A percentile compares a stretch with the other conserved stretches of the same genome.
These are phyloP conservation scores for Kodamaea nitidulidarum DNA, from an alignment of 805 yeast genomes.

Conservation along the genomic window DNA sequence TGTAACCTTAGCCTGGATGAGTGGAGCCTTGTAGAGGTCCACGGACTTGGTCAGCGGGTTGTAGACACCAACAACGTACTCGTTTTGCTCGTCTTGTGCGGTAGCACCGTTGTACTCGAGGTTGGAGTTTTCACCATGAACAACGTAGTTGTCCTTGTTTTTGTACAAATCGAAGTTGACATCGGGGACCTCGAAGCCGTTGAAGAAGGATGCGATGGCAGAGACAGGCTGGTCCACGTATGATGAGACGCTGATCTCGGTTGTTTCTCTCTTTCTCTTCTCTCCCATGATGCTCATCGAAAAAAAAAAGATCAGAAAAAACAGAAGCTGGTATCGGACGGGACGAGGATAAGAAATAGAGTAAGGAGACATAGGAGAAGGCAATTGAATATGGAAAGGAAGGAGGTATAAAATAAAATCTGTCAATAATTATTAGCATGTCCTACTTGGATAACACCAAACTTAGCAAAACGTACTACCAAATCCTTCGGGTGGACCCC, in stretches of 20 bases:
- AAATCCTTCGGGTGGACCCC: slow-evolving; percentile 49
- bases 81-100: slow-evolving; percentile 31
- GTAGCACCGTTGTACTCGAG: slow-evolving; percentile 68
- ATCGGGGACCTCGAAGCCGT: slow-evolving; percentile 65
- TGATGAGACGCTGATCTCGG: slow-evolving; percentile 37
- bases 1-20: slow-evolving; percentile 58
- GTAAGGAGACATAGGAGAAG: too few relatives aligned
- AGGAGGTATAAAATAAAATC: too few relatives aligned
- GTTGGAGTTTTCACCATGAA: slow-evolving; percentile 76
- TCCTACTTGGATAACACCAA: slow-evolving; percentile 5
- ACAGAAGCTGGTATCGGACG: too few relatives aligned
- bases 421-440: too few relatives aligned
- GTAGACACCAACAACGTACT: slow-evolving; percentile 72
- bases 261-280: slow-evolving; percentile 31
- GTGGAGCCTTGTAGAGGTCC: slow-evolving; percentile 60
- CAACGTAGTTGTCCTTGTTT: slow-evolving; percentile 37
- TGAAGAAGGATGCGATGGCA: slow-evolving; percentile 71
- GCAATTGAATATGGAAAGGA: too few relatives aligned
- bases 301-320: slow-evolving; percentile 2
- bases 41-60: slow-evolving; percentile 64
- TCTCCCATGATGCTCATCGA: slow-evolving; percentile 11
- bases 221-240: slow-evolving; percentile 44
- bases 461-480: slow-evolving; percentile 42
- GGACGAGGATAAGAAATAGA: too few relatives aligned
- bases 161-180: slow-evolving; percentile 62